A percentile compares a stretch with the other conserved stretches of the same genome.
phyloP scores from a whole-genome alignment of 2,329 filamentous ascomycete species.

The Apiospora arundinis region DNA sequence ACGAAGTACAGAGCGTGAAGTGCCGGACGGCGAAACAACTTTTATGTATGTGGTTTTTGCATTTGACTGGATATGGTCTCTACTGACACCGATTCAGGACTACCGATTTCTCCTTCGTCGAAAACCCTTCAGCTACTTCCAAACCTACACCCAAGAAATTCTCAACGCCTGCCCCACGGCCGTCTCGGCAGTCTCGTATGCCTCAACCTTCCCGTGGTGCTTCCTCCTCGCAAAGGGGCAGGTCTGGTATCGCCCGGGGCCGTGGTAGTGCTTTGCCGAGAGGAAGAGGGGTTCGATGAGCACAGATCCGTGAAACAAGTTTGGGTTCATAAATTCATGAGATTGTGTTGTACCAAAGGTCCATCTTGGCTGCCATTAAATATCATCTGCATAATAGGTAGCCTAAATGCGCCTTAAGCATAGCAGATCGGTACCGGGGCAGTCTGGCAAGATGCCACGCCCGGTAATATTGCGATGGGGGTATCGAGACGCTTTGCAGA shows the following conservation, averaged over 20 bases:
- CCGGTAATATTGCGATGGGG: slow-evolving; percentile 2
- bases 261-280: slow-evolving; percentile 55
- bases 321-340: not conserved
- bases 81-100: slow-evolving; percentile 62
- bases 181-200: slow-evolving; percentile 58
- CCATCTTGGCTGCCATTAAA: not conserved
- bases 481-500: not conserved
- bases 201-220: slow-evolving; percentile 49
- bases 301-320: not conserved
- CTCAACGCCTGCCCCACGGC: slow-evolving; percentile 48
- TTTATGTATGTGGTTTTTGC: slow-evolving; percentile 66
- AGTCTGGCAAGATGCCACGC: not conserved
- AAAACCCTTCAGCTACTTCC: slow-evolving; percentile 72
- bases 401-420: slow-evolving; percentile 18
- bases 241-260: slow-evolving; percentile 44
- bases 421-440: not conserved
- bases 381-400: slow-evolving; percentile 9
- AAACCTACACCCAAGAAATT: slow-evolving; percentile 55
- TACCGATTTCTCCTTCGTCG: slow-evolving; percentile 89
- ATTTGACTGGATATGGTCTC: not conserved
- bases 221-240: slow-evolving; percentile 37
- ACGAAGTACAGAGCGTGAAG: slow-evolving; percentile 40
- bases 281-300: slow-evolving; percentile 53
- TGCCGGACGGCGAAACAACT: slow-evolving; percentile 73
- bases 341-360: slow-evolving; percentile 4